Evolutionary conservation across 176 grass and related monocot species (phyloP).

Genomic region (Ampelocalamus luodianensis): DNA sequence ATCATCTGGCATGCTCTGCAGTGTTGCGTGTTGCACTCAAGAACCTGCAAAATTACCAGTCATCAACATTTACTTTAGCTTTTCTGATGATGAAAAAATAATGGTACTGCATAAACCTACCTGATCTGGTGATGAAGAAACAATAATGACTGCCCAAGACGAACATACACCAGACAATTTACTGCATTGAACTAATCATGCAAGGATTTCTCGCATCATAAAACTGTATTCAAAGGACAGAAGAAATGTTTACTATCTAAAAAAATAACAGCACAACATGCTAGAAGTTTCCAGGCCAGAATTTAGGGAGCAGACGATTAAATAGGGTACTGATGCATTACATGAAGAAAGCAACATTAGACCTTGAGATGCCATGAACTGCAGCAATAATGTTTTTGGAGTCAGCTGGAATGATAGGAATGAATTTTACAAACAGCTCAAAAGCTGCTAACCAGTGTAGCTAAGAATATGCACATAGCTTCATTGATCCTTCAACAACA

Average conservation of each 20-base stretch:
- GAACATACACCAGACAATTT: slow-evolving; percentile 17
- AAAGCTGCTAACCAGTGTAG: not conserved
- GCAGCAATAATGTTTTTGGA: not conserved
- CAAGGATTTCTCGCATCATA: not conserved
- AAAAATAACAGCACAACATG: not conserved
- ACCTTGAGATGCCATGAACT: slow-evolving; percentile 12
- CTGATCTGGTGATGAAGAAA: not conserved
- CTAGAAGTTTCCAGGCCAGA: not conserved
- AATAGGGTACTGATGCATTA: not conserved
- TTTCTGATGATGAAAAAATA: slow-evolving; percentile 6
- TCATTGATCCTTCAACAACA: slow-evolving; percentile 5
- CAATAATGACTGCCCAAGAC: not conserved
- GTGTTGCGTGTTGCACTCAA: not conserved
- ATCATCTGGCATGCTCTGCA: not conserved
- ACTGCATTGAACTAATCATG: not conserved
- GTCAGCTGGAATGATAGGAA: not conserved
- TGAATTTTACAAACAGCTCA: not conserved
- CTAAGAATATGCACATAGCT: not conserved
- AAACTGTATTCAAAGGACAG: not conserved
- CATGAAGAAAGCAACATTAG: not conserved
- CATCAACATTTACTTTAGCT: not conserved
- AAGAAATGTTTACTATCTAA: not conserved
- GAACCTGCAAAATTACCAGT: not conserved
- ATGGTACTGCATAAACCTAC: not conserved
- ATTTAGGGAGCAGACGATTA: not conserved